Conservation (phyloP, 2,329 filamentous ascomycete genomes). For the Cladophialophora carrionii region DNA sequence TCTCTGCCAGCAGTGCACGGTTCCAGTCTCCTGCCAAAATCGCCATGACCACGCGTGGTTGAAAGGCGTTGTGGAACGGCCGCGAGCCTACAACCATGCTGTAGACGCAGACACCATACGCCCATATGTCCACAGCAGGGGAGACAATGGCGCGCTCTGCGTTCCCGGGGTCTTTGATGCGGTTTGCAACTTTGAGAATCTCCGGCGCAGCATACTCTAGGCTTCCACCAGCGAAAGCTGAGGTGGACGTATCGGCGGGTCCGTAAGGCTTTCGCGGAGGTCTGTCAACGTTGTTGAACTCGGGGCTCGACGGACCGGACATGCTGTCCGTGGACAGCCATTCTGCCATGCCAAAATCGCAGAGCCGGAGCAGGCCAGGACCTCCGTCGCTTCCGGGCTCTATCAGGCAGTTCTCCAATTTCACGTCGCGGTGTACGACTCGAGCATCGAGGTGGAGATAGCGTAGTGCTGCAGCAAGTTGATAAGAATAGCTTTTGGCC, state of each 20-base stretch:
- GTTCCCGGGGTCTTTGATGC: slow-evolving; percentile 24
- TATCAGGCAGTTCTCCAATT: slow-evolving; percentile 69
- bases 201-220: slow-evolving; percentile 59
- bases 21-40: slow-evolving; percentile 66
- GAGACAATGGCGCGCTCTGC: slow-evolving; percentile 41
- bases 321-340: slow-evolving; percentile 63
- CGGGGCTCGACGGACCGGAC: slow-evolving; percentile 52
- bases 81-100: slow-evolving; percentile 63
- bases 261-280: slow-evolving; percentile 57
- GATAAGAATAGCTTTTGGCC: slow-evolving; percentile 64
- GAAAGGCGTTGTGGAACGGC: slow-evolving; percentile 65
- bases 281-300: slow-evolving; percentile 51
- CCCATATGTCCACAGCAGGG: slow-evolving; percentile 67
- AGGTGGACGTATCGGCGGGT: slow-evolving; percentile 60
- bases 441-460: slow-evolving; percentile 70
- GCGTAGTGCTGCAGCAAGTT: slow-evolving; percentile 65
- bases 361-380: slow-evolving; percentile 63
- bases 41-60: slow-evolving; percentile 61
- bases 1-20: slow-evolving; percentile 37
- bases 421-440: slow-evolving; percentile 69
- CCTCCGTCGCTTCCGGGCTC: slow-evolving; percentile 56
- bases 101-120: slow-evolving; percentile 66
- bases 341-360: slow-evolving; percentile 71
- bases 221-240: slow-evolving; percentile 59
- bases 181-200: slow-evolving; percentile 46